A percentile compares a stretch with the other conserved stretches of the same genome.
phyloP scores from a whole-genome alignment of 2,329 filamentous ascomycete genomes.

The Diaporthe humulicola region DNA sequence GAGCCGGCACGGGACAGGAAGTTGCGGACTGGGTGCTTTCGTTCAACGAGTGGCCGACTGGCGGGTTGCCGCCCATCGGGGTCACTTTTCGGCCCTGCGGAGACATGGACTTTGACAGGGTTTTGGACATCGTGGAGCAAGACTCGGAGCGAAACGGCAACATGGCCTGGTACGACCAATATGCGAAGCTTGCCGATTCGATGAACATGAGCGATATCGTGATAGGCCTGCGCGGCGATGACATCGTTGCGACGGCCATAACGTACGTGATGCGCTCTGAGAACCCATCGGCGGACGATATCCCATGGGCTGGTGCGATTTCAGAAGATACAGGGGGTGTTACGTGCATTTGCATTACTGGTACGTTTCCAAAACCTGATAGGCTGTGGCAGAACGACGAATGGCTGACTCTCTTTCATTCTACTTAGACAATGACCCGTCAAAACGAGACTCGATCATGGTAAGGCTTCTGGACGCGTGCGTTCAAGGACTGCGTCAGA shows the following conservation, averaged over 20 bases:
- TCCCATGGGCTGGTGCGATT: constrained; percentile 68
- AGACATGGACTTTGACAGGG: constrained; percentile 58
- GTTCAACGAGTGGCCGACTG: constrained; percentile 62
- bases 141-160: constrained; percentile 61
- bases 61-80: constrained; percentile 54
- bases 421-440: constrained; percentile 57
- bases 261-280: constrained; percentile 64
- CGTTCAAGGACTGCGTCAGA: constrained; percentile 58
- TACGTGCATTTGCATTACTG: constrained; percentile 71
- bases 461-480: constrained; percentile 67
- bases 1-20: constrained; percentile 62
- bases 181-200: constrained; percentile 63
- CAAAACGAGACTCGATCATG: constrained; percentile 62
- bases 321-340: constrained; percentile 67
- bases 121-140: constrained; percentile 64
- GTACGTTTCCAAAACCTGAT: constrained; percentile 52
- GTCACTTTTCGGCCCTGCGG: constrained; percentile 61
- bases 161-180: constrained; percentile 73
- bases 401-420: not conserved
- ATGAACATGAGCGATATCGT: constrained; percentile 65
- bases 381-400: not conserved
- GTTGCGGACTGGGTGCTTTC: constrained; percentile 67
- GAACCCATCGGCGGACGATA: constrained; percentile 61
- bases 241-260: constrained; percentile 66
- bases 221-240: constrained; percentile 62